Evolutionary conservation across 2,329 filamentous ascomycete genomes (phyloP).

Genomic region (Ustulina deusta): DNA sequence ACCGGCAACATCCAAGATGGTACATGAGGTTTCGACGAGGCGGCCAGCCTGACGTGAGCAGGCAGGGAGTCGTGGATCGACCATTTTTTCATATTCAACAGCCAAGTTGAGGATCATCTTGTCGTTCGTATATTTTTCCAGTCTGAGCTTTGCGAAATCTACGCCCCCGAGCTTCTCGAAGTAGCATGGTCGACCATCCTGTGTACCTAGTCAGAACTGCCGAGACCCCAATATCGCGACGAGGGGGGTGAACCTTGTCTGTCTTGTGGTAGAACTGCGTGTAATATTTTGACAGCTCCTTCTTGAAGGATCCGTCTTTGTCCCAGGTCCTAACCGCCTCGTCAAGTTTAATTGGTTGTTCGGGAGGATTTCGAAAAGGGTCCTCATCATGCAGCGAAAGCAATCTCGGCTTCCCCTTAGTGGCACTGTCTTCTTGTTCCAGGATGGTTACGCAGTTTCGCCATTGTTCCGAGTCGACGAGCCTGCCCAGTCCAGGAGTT

Average conservation of each 20-base stretch:
- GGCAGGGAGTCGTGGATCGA: slow-evolving; percentile 91
- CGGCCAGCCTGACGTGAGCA: slow-evolving; percentile 92
- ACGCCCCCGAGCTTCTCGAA: slow-evolving; percentile 97
- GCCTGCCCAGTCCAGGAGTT: slow-evolving; percentile 67
- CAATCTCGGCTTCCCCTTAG: slow-evolving; percentile 8
- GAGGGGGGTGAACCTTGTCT: slow-evolving; percentile 72
- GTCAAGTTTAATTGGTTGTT: slow-evolving; percentile 66
- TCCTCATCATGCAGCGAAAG: slow-evolving; percentile 30
- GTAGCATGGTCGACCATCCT: slow-evolving; percentile 97
- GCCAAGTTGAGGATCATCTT: slow-evolving; percentile 98
- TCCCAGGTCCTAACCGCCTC: slow-evolving; percentile 76
- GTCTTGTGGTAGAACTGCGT: slow-evolving; percentile 99
- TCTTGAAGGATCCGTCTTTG: slow-evolving; percentile 73
- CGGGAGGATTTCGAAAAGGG: slow-evolving; percentile 36
- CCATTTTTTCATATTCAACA: slow-evolving; percentile 96
- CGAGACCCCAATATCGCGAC: slow-evolving; percentile 8
- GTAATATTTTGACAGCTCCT: slow-evolving; percentile 88
- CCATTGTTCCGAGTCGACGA: slow-evolving; percentile 91
- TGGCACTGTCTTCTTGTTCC: slow-evolving; percentile 57
- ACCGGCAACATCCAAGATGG: slow-evolving; percentile 97
- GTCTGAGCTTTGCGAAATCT: slow-evolving; percentile 88
- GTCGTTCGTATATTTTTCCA: slow-evolving; percentile 84
- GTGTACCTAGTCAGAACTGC: slow-evolving; percentile 18
- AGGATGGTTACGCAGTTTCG: slow-evolving; percentile 83
- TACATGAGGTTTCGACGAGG: slow-evolving; percentile 97